Evolutionary conservation across 2,329 filamentous ascomycete genomes (phyloP).

Genomic region (Acrodontium crateriforme): DNA sequence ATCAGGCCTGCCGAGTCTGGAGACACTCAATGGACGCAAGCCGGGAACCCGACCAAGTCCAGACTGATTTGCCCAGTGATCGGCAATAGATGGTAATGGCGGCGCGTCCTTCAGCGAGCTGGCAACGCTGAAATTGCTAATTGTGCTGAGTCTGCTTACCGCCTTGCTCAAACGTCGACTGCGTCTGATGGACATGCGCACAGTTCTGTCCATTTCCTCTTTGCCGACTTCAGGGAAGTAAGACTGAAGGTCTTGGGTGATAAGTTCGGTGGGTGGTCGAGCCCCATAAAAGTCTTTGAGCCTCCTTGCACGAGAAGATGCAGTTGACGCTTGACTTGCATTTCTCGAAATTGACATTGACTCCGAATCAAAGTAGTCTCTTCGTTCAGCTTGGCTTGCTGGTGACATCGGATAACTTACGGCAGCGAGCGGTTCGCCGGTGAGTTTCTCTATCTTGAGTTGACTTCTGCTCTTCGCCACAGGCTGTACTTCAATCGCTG

Average conservation of each 20-base stretch:
- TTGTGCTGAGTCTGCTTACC: conserved; percentile 83
- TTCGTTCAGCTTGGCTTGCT: conserved; percentile 50
- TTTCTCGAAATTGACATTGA: conserved; percentile 14
- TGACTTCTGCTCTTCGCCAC: conserved; percentile 64
- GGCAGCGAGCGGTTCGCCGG: conserved; percentile 75
- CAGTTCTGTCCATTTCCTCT: conserved; percentile 90
- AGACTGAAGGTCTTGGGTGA: conserved; percentile 86
- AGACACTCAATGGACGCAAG: conserved; percentile 46
- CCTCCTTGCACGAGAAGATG: conserved; percentile 33
- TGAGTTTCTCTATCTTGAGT: conserved; percentile 74
- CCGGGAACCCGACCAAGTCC: conserved; percentile 32
- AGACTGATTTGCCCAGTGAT: conserved; percentile 67
- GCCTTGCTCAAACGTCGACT: conserved; percentile 85
- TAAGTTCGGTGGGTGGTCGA: conserved; percentile 88
- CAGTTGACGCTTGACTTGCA: conserved; percentile 21
- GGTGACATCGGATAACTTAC: conserved; percentile 81
- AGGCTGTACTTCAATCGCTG: conserved; percentile 46
- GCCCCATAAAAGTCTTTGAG: conserved; percentile 80
- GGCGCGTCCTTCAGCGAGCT: conserved; percentile 88
- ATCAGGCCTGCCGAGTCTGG: conserved; percentile 41
- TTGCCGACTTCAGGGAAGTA: conserved; percentile 94
- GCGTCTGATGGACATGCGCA: conserved; percentile 78
- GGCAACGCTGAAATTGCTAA: conserved; percentile 83
- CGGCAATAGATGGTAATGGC: conserved; percentile 87
- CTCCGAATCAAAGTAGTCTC: conserved; percentile 38